phyloP scores from a whole-genome alignment of 2,329 filamentous ascomycete genomes.

The Plectosphaerella cucumerina region DNA sequence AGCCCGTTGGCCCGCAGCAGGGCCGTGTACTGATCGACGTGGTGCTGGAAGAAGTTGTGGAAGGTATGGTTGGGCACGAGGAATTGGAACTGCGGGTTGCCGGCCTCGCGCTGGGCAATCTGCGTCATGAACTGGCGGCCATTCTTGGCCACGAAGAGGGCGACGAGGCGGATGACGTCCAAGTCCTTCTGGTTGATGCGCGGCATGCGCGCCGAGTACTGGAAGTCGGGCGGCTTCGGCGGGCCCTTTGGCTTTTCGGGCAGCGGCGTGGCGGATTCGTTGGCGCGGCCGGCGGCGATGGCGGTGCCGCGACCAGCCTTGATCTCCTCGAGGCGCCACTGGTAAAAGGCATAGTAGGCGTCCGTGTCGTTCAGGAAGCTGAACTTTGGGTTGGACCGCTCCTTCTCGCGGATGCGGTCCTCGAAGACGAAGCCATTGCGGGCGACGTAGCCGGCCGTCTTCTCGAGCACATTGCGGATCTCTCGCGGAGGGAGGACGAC shows the following conservation, averaged over 20 bases:
- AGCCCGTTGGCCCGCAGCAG: slow-evolving; percentile 66
- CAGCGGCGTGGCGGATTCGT: slow-evolving; percentile 51
- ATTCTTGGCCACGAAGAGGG: slow-evolving; percentile 88
- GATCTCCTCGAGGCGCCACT: slow-evolving; percentile 87
- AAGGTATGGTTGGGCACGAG: slow-evolving; percentile 91
- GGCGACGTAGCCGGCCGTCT: slow-evolving; percentile 88
- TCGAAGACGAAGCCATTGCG: slow-evolving; percentile 67
- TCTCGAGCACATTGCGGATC: slow-evolving; percentile 82
- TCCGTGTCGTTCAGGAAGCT: slow-evolving; percentile 79
- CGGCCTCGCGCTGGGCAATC: slow-evolving; percentile 80
- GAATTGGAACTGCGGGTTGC: slow-evolving; percentile 96
- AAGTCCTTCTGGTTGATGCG: slow-evolving; percentile 95
- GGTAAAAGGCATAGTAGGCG: slow-evolving; percentile 82
- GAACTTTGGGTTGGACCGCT: slow-evolving; percentile 82
- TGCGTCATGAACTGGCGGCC: slow-evolving; percentile 89
- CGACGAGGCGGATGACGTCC: slow-evolving; percentile 69
- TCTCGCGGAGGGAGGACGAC: slow-evolving; percentile 87
- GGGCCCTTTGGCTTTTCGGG: slow-evolving; percentile 72
- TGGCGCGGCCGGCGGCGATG: slow-evolving; percentile 69
- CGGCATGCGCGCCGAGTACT: slow-evolving; percentile 94
- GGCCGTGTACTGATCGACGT: slow-evolving; percentile 90
- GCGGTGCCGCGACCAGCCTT: slow-evolving; percentile 76
- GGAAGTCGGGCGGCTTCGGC: slow-evolving; percentile 78
- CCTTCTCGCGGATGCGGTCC: slow-evolving; percentile 80
- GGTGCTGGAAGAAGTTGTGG: slow-evolving; percentile 89